phyloP scores from a whole-genome alignment of 352 stramenopile genomes.

The Globisporangium perplexum region DNA sequence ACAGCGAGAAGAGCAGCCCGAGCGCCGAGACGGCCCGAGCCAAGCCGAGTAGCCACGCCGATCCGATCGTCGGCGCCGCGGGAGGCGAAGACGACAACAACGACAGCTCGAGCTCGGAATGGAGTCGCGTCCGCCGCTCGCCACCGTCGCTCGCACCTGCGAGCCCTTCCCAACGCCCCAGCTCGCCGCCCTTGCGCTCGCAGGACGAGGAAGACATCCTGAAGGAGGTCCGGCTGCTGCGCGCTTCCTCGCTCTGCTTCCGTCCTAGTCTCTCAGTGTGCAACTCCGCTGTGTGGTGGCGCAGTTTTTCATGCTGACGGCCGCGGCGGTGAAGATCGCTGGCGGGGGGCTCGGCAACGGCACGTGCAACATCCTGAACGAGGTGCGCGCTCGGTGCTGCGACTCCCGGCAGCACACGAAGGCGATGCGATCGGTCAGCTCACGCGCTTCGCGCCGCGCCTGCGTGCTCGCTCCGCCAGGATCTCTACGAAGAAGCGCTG shows the following conservation, averaged over 20 bases:
- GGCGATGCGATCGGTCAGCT: too few relatives aligned
- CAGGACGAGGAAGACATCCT: slow-evolving; percentile 25
- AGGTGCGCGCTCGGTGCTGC: slow-evolving; percentile 7
- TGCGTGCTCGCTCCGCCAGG: slow-evolving; percentile 10
- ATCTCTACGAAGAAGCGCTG: slow-evolving; percentile 44
- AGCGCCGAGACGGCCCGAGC: neutral
- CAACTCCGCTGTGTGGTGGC: slow-evolving; percentile 17
- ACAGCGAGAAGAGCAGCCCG: neutral
- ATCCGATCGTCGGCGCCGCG: neutral
- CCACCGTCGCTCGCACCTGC: neutral
- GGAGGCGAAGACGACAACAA: slow-evolving; percentile 1
- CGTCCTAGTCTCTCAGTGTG: slow-evolving; percentile 29
- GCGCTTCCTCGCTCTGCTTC: slow-evolving; percentile 12
- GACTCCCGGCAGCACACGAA: too few relatives aligned
- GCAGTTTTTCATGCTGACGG: slow-evolving; percentile 61
- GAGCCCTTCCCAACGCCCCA: neutral
- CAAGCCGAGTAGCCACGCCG: neutral
- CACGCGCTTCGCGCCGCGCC: too few relatives aligned
- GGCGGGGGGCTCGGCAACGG: slow-evolving; percentile 45
- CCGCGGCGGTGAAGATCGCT: slow-evolving; percentile 46
- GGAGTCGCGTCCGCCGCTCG: neutral
- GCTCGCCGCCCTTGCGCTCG: slow-evolving; percentile 3
- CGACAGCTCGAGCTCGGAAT: neutral
- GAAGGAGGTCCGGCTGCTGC: slow-evolving; percentile 32
- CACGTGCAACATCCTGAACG: slow-evolving; percentile 58